Evolutionary conservation across 495 filamentous ascomycete species (phyloP).

Genomic region (Monascus purpureus): DNA sequence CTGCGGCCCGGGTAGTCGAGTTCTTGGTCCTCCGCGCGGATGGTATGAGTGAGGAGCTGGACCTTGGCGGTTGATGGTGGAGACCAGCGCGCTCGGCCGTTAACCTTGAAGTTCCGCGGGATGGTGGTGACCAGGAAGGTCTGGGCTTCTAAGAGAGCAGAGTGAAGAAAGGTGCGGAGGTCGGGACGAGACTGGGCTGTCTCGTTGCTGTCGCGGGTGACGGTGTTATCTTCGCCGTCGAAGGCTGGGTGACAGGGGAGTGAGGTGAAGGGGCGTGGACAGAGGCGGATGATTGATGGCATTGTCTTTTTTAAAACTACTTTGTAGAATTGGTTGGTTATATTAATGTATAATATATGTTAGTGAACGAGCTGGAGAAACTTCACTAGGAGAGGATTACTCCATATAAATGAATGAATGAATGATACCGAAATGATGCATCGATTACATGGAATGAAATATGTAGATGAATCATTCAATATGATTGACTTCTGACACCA

Average conservation of each 20-base stretch:
- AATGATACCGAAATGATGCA: too few relatives aligned
- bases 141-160: slow-evolving; percentile 40
- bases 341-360: too few relatives aligned
- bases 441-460: too few relatives aligned
- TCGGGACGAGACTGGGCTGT: slow-evolving; percentile 4
- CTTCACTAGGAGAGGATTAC: too few relatives aligned
- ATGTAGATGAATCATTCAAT: too few relatives aligned
- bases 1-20: not conserved
- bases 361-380: too few relatives aligned
- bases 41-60: slow-evolving; percentile 27
- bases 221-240: not conserved
- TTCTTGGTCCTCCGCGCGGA: slow-evolving; percentile 9
- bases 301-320: slow-evolving; percentile 6
- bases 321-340: too few relatives aligned
- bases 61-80: slow-evolving; percentile 30
- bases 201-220: not conserved
- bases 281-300: slow-evolving; percentile 12
- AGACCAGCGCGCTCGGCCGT: slow-evolving; percentile 18
- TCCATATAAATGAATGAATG: too few relatives aligned
- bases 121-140: slow-evolving; percentile 36
- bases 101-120: slow-evolving; percentile 14
- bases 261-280: slow-evolving; percentile 15
- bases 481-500: too few relatives aligned
- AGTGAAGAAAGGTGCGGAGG: slow-evolving; percentile 8
- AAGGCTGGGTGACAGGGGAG: slow-evolving; percentile 21